Conservation (phyloP, 2,329 filamentous ascomycete species). For the Fusarium decemcellulare region DNA sequence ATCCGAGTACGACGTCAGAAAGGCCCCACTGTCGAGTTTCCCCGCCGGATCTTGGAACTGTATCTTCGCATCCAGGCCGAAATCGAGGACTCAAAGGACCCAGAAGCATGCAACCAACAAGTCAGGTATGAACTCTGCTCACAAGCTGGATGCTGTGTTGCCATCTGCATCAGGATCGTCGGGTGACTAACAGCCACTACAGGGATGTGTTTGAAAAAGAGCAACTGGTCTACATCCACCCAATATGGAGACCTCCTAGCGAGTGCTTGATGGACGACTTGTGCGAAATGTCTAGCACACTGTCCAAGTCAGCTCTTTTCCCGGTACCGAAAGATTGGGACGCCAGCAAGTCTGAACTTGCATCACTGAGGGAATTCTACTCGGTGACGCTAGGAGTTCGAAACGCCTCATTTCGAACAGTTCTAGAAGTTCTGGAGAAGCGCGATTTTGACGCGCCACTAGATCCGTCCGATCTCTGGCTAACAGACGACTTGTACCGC, state of each 20-base stretch:
- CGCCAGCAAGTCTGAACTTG: constrained; percentile 40
- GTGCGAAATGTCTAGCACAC: constrained; percentile 39
- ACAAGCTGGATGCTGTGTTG: neutral
- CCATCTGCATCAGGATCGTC: neutral
- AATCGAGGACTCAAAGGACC: constrained; percentile 34
- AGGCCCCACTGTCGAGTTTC: constrained; percentile 33
- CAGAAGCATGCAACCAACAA: neutral
- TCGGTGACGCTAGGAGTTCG: constrained; percentile 35
- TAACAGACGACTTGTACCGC: constrained; percentile 35
- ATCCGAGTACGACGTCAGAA: constrained; percentile 33
- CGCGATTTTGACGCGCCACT: constrained; percentile 31
- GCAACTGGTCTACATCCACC: constrained; percentile 38
- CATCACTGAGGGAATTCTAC: constrained; percentile 41
- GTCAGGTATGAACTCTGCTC: constrained; percentile 35
- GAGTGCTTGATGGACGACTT: constrained; percentile 40
- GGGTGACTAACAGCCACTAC: constrained; percentile 6
- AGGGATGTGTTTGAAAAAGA: constrained; percentile 39
- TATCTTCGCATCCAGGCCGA: constrained; percentile 44
- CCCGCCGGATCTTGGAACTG: constrained; percentile 40
- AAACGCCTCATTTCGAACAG: constrained; percentile 31
- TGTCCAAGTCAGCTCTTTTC: constrained; percentile 42
- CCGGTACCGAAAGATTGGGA: constrained; percentile 40
- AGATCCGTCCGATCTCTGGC: no score
- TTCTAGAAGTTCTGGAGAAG: constrained; percentile 36
- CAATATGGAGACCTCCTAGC: constrained; percentile 42